phyloP scores from a whole-genome alignment of 2,329 filamentous ascomycete species.

The Ceratocystis diversiconidia region DNA sequence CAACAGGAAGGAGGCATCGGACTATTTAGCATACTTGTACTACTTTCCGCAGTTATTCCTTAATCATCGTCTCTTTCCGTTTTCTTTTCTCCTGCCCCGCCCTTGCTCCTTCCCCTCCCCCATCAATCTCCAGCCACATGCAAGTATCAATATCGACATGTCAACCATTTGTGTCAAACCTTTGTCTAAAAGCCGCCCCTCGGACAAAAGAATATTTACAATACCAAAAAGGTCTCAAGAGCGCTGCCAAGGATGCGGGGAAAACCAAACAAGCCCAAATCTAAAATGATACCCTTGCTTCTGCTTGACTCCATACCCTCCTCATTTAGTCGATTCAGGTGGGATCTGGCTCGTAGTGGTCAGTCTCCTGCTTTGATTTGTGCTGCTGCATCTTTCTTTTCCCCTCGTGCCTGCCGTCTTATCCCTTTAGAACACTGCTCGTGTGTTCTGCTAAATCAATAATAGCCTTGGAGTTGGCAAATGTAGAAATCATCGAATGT shows the following conservation, averaged over 20 bases:
- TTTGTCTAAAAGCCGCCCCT: background rate
- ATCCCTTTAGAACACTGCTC: background rate
- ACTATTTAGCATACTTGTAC: background rate
- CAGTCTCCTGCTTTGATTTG: background rate
- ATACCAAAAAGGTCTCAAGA: background rate
- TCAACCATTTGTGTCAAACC: background rate
- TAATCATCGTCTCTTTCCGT: background rate
- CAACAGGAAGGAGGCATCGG: background rate
- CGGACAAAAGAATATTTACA: background rate
- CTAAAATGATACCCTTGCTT: background rate
- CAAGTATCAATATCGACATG: background rate
- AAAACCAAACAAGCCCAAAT: background rate
- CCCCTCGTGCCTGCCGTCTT: background rate
- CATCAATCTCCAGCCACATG: background rate
- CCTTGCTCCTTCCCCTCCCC: background rate
- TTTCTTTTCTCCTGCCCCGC: background rate
- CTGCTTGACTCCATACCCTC: background rate
- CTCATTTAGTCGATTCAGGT: background rate
- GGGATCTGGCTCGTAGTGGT: background rate
- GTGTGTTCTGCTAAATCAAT: background rate
- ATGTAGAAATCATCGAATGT: too few species aligned
- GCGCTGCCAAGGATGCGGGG: background rate
- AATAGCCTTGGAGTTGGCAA: too few species aligned
- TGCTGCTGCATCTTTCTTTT: background rate
- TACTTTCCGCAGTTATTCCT: background rate